Conservation (phyloP, 768 basidiomycete species). For the Mycena maculata region DNA sequence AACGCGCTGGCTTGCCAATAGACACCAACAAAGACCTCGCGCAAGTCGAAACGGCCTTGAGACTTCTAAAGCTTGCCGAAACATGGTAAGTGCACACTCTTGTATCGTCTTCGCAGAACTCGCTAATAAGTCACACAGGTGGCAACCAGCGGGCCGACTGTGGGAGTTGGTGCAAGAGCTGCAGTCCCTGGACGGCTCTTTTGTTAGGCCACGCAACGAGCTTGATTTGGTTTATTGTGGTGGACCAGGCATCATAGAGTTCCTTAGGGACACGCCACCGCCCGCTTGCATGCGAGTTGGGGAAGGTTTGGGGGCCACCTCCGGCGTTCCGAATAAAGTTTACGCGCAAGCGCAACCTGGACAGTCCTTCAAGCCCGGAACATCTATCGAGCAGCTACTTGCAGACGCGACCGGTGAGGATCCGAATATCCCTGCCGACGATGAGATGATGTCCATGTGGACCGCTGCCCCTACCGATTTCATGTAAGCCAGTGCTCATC, state of each 20-base stretch:
- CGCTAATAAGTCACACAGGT: not conserved
- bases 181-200: slow-evolving; percentile 4
- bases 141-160: not conserved
- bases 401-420: slow-evolving; percentile 8
- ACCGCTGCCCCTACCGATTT: not conserved
- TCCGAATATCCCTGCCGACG: not conserved
- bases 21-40: not conserved
- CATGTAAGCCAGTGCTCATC: not conserved
- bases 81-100: slow-evolving; percentile 9
- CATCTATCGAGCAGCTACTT: slow-evolving; percentile 13
- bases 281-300: no score
- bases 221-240: no score
- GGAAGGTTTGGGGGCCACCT: not conserved
- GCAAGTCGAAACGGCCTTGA: slow-evolving; percentile 1
- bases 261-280: no score
- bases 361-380: not conserved
- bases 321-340: slow-evolving; percentile 25
- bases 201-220: no score
- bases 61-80: slow-evolving; percentile 9
- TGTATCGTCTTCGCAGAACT: not conserved
- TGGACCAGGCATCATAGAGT: no score
- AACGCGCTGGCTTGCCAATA: slow-evolving; percentile 4
- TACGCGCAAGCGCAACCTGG: not conserved
- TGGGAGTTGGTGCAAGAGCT: slow-evolving; percentile 27
- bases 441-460: not conserved